Percentiles rank a stretch among this genome's conserved stretches.
Evolutionary conservation across 805 yeast species (phyloP).

Genomic region (Spathaspora arborariae): DNA sequence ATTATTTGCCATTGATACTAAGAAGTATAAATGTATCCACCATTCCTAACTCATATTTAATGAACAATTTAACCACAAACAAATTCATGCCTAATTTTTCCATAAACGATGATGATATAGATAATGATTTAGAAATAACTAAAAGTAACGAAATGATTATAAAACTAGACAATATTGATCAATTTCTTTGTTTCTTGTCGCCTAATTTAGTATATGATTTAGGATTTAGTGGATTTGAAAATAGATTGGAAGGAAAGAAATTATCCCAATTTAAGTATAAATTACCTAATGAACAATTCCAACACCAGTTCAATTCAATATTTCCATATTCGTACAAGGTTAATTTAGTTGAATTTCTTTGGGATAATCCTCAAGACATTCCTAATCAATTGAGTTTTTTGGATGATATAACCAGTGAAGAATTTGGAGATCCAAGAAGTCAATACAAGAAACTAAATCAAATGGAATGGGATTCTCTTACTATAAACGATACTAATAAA

Average conservation of each 20-base stretch:
- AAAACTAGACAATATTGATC: conserved; percentile 25
- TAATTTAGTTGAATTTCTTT: conserved; percentile 30
- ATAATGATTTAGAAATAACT: conserved; percentile 27
- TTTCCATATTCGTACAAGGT: conserved; percentile 33
- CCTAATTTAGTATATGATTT: conserved; percentile 38
- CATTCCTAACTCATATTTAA: conserved; percentile 52
- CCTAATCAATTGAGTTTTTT: conserved; percentile 33
- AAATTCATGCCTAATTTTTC: conserved; percentile 22
- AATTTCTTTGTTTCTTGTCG: conserved; percentile 35
- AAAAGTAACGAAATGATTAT: conserved; percentile 30
- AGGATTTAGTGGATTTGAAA: conserved; percentile 21
- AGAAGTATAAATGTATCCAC: conserved; percentile 60
- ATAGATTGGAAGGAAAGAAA: conserved; percentile 7
- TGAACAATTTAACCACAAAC: conserved; percentile 20
- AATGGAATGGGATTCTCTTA: conserved; percentile 36
- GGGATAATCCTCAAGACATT: conserved; percentile 17
- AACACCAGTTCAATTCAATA: conserved; percentile 15
- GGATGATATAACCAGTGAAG: conserved; percentile 34
- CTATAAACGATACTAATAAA: conserved; percentile 13
- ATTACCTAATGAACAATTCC: conserved; percentile 12
- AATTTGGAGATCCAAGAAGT: conserved; percentile 22
- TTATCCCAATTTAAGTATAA: conserved; percentile 13
- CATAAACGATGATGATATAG: conserved; percentile 33
- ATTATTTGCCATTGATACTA: conserved; percentile 64
- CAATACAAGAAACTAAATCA: conserved; percentile 18